phyloP scores from a whole-genome alignment of 257 asterid species.

The Solanum clarkiae region DNA sequence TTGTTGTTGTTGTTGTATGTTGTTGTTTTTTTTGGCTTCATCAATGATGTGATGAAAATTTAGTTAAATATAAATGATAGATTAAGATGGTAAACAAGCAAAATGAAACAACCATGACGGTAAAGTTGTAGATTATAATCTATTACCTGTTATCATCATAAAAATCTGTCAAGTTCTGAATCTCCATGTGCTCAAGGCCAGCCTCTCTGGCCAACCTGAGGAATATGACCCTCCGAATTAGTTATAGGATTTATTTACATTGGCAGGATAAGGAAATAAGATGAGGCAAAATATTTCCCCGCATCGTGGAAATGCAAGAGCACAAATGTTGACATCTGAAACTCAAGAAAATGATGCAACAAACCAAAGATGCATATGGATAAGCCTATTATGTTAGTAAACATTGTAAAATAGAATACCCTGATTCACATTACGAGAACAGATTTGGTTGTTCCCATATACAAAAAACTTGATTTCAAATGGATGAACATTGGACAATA shows the following conservation, averaged over 20 bases:
- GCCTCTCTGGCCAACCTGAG: constrained; percentile 96
- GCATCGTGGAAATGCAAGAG: neutral
- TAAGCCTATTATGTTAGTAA: neutral
- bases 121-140: constrained; percentile 3
- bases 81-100: neutral
- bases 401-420: neutral
- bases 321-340: neutral
- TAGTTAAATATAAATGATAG: neutral
- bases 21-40: too few species aligned
- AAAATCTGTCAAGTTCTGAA: constrained; percentile 89
- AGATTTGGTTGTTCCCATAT: neutral
- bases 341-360: neutral
- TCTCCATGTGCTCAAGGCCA: constrained; percentile 81
- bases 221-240: constrained; percentile 7
- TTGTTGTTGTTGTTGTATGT: too few species aligned
- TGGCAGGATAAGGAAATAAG: neutral
- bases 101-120: neutral
- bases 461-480: neutral
- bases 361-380: neutral
- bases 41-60: neutral
- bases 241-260: neutral
- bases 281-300: neutral
- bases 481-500: neutral
- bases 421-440: neutral
- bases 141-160: constrained; percentile 80